phyloP scores from a whole-genome alignment of 768 basidiomycete species.

The Mycena metata region DNA sequence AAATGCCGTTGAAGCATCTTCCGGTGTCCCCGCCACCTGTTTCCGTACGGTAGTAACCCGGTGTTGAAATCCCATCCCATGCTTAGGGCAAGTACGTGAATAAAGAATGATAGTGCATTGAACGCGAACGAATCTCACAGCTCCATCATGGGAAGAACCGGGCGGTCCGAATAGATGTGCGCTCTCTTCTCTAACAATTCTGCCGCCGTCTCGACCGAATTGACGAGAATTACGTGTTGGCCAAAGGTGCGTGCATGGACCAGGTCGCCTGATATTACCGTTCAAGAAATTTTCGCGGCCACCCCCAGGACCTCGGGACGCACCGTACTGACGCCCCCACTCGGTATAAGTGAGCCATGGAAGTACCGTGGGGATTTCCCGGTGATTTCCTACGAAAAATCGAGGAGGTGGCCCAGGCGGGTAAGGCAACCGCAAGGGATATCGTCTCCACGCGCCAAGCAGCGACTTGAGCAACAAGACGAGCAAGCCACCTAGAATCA shows the following conservation, averaged over 20 bases:
- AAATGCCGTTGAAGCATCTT: constrained; percentile 47
- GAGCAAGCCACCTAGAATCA: neutral
- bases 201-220: constrained; percentile 41
- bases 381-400: constrained; percentile 40
- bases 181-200: constrained; percentile 43
- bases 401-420: constrained; percentile 43
- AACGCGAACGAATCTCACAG: constrained; percentile 33
- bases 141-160: constrained; percentile 27
- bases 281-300: neutral
- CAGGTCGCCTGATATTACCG: constrained; percentile 34
- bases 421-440: constrained; percentile 13
- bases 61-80: constrained; percentile 44
- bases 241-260: constrained; percentile 42
- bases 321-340: constrained; percentile 43
- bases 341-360: constrained; percentile 41
- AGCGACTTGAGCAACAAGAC: neutral
- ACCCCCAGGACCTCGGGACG: neutral
- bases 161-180: constrained; percentile 42
- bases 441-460: neutral
- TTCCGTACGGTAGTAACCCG: constrained; percentile 46
- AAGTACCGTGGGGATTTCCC: constrained; percentile 33
- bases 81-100: too few relatives aligned
- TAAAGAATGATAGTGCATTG: neutral
- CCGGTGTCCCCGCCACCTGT: constrained; percentile 48
- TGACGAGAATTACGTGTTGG: constrained; percentile 46